Evolutionary conservation across 1,284 basidiomycete species (phyloP).

Genomic region (Irpex sp.): DNA sequence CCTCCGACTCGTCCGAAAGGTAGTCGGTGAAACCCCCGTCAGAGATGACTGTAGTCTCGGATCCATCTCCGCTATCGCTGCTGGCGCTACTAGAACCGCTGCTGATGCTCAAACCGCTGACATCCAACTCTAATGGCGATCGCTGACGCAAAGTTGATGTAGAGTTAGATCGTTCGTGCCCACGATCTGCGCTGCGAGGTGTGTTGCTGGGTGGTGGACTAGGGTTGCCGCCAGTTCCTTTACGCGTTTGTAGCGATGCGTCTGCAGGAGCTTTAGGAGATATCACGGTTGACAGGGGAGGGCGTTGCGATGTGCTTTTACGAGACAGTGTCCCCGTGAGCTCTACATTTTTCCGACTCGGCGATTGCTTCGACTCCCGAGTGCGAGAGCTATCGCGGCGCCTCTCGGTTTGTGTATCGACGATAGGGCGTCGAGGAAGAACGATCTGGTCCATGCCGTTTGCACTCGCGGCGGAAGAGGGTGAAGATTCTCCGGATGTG

Average conservation of each 20-base stretch:
- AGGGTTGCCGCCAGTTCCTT: conserved; percentile 16
- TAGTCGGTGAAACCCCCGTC: conserved; percentile 84
- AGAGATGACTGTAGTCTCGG: conserved; percentile 73
- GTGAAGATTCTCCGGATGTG: conserved; percentile 30
- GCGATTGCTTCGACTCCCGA: conserved; percentile 42
- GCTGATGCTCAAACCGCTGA: conserved; percentile 37
- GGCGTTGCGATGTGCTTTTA: conserved; percentile 29
- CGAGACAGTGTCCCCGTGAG: conserved; percentile 44
- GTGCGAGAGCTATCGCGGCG: conserved; percentile 34
- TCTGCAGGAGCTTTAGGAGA: conserved; percentile 20
- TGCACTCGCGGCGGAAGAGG: conserved; percentile 23
- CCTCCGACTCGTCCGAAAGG: conserved; percentile 80
- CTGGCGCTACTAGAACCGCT: conserved; percentile 34
- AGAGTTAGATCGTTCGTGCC: conserved; percentile 8
- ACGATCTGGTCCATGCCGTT: conserved; percentile 41
- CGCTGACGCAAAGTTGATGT: conserved; percentile 14
- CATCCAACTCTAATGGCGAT: conserved; percentile 32
- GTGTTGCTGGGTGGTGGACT: conserved; percentile 4
- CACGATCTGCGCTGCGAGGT: conserved; percentile 10
- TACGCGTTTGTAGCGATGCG: conserved; percentile 21
- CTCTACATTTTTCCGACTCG: conserved; percentile 55
- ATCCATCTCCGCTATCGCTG: conserved; percentile 54
- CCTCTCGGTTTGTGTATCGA: conserved; percentile 43
- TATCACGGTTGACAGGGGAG: background rate
- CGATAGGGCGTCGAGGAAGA: conserved; percentile 44